Evolutionary conservation across 2,329 filamentous ascomycete genomes (phyloP), one percentile per base, ranked within the genome.

Genomic region (Paraphoma sp.): DNA sequence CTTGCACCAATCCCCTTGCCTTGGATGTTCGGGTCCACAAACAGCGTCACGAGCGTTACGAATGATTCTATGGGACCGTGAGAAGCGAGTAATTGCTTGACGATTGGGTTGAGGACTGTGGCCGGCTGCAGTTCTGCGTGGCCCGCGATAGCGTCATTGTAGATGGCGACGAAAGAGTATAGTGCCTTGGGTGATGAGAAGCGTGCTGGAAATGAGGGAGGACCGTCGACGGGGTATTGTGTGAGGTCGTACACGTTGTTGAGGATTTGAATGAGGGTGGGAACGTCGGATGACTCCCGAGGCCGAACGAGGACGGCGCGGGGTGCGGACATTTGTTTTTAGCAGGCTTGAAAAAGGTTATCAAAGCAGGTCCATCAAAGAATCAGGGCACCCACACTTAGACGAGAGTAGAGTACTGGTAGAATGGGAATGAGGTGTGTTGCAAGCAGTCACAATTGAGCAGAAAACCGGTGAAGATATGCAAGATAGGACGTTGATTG

Each of bases 181-280:
- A 52, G 31, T 9, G 48, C 41, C n/a, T 47, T 40, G 5, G 43
- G 14, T 17, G 17, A 28, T 46, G n/a, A 5, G 17, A 52, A 46
- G n/a, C 44, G 33, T 33, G 50, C 11, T 29, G 43, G n/a, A 17
- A 52, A 52, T 31, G 50, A 46, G 16, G 50, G 31, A 3, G 50
- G 50, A 23, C 50, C 50, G 33, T 52, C 50, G 10, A 52, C 50
- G 17, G 50, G 50, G n/a, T 52, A 52, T 16, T 16, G 28, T 3
- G 50, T 42, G 3, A 46, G 33, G 17, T 23, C 30, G 33, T 46
- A 36, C 9, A 52, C 50, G 4, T 40, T 17, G 11, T 33, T 52
- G 33, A 52, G 50, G 33, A 52, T 46, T 5, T 17, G 14, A 18
- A 42, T 46, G 8, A 52, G 33, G 2, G 31, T 9, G 50, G 43